These are phyloP conservation scores for Schizothecium vesticola DNA, from an alignment of 495 filamentous ascomycete species.

Conservation along the genomic window DNA sequence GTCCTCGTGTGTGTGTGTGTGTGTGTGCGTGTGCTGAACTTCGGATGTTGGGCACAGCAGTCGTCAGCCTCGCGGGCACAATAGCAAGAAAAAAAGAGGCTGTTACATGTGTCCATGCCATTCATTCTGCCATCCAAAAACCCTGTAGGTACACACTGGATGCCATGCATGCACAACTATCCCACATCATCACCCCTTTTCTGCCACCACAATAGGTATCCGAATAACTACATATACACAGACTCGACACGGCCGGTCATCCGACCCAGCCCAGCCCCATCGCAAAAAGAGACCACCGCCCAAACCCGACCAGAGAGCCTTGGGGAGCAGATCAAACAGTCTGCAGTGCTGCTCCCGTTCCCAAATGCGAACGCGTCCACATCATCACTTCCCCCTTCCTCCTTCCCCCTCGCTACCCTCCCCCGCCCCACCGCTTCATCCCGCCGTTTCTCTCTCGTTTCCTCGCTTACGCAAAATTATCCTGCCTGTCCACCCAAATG, in stretches of 20 bases:
- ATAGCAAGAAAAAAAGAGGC: not conserved
- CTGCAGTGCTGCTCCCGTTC: slow-evolving; percentile 12
- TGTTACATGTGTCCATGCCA: not conserved
- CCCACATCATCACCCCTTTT: not conserved
- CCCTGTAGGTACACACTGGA: not conserved
- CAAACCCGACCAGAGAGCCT: slow-evolving; percentile 8
- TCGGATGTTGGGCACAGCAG: not conserved
- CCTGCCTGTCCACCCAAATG: slow-evolving; percentile 77
- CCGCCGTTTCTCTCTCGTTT: slow-evolving; percentile 7
- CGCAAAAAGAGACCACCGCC: not conserved
- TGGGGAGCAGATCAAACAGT: slow-evolving; percentile 30
- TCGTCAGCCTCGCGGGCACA: not conserved
- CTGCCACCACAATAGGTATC: not conserved
- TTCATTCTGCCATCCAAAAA: not conserved
- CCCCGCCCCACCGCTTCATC: too few relatives aligned
- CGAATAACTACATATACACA: not conserved
- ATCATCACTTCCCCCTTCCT: slow-evolving; percentile 4
- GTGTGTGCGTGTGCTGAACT: not conserved
- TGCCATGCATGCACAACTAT: not conserved
- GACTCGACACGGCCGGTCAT: not conserved
- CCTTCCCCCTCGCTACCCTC: slow-evolving; percentile 10
- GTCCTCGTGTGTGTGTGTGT: too few relatives aligned
- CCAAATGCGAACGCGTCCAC: slow-evolving; percentile 13
- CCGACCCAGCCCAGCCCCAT: not conserved
- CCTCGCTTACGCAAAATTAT: slow-evolving; percentile 70